phyloP scores from a whole-genome alignment of 1,139 yeast species.

The Saccharomyces hybrid region DNA sequence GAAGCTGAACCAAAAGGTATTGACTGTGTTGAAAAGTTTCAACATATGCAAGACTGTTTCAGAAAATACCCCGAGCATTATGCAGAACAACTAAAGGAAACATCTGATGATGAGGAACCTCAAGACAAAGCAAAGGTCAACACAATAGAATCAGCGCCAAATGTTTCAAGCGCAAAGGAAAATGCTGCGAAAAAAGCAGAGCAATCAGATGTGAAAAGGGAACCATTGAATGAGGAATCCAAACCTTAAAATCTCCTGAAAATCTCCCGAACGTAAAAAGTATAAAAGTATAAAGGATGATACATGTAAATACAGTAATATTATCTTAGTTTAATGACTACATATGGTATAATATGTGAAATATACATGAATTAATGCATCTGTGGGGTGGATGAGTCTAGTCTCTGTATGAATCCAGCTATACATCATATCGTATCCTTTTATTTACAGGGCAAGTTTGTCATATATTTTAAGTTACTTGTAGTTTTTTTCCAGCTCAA shows the following conservation, averaged over 20 bases:
- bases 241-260: background rate
- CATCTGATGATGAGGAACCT: slow-evolving; percentile 35
- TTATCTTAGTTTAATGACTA: slow-evolving; percentile 1
- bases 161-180: background rate
- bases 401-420: background rate
- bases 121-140: slow-evolving; percentile 1
- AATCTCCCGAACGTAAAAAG: background rate
- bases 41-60: slow-evolving; percentile 92
- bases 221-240: background rate
- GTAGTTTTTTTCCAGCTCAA: slow-evolving; percentile 43
- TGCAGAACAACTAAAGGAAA: slow-evolving; percentile 83
- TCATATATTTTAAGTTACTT: slow-evolving; percentile 17
- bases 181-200: background rate
- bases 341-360: slow-evolving; percentile 1
- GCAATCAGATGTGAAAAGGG: background rate
- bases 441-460: slow-evolving; percentile 12
- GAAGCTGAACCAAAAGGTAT: slow-evolving; percentile 95
- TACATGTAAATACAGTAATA: slow-evolving; percentile 5
- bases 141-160: background rate
- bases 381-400: slow-evolving; percentile 8
- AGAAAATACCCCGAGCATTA: slow-evolving; percentile 89
- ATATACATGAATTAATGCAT: slow-evolving; percentile 8
- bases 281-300: background rate
- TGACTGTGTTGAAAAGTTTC: slow-evolving; percentile 90
- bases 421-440: background rate